Conservation (phyloP, 371 early-diverging fungal species). For the Rhizopus stolonifer region DNA sequence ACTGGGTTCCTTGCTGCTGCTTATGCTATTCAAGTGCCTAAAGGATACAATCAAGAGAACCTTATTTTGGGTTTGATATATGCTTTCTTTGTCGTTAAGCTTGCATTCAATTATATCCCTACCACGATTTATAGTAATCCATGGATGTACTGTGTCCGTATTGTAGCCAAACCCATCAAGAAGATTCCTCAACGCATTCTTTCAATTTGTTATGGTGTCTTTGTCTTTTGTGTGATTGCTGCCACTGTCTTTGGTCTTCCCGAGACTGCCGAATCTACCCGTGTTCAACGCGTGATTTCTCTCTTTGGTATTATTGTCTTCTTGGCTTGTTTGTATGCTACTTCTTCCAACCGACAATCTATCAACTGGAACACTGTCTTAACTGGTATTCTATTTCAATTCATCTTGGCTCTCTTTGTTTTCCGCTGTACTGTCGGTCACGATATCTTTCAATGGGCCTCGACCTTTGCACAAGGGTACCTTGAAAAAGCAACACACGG, state of each 20-base stretch:
- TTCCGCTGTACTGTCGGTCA: slow-evolving; percentile 77
- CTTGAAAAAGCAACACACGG: slow-evolving; percentile 69
- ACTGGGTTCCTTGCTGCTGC: slow-evolving; percentile 43
- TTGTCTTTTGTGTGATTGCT: slow-evolving; percentile 53
- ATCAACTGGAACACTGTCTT: slow-evolving; percentile 81
- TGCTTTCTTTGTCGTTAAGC: slow-evolving; percentile 29
- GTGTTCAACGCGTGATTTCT: slow-evolving; percentile 73
- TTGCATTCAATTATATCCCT: slow-evolving; percentile 35
- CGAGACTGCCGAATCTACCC: slow-evolving; percentile 53
- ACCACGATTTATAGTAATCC: slow-evolving; percentile 23
- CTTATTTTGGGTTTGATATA: slow-evolving; percentile 37
- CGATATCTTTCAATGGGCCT: slow-evolving; percentile 74
- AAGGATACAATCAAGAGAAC: slow-evolving; percentile 39
- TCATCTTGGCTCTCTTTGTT: slow-evolving; percentile 79
- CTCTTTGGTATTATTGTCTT: slow-evolving; percentile 74
- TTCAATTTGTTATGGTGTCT: slow-evolving; percentile 24
- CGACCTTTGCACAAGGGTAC: slow-evolving; percentile 64
- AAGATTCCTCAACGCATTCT: slow-evolving; percentile 16
- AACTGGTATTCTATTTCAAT: slow-evolving; percentile 76
- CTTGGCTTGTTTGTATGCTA: slow-evolving; percentile 43
- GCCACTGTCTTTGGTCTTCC: slow-evolving; percentile 63
- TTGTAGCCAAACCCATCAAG: slow-evolving; percentile 24
- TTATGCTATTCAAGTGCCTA: slow-evolving; percentile 41
- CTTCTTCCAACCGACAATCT: slow-evolving; percentile 60
- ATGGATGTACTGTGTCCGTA: slow-evolving; percentile 13